Conservation (phyloP, 371 early-diverging fungal species). For the Parasitella parasitica region DNA sequence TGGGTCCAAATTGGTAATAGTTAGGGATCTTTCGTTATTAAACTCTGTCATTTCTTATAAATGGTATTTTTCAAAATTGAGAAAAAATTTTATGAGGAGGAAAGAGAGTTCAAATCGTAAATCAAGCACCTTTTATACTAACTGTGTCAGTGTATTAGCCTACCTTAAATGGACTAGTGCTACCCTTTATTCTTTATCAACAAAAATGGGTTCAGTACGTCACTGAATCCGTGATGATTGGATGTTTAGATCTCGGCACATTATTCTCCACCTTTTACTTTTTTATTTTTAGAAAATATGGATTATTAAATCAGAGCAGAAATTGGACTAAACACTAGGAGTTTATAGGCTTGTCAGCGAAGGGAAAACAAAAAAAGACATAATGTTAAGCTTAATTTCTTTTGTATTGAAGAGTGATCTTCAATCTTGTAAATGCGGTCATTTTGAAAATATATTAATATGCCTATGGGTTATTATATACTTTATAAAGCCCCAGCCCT, state of each 20-base stretch:
- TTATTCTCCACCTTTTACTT: not conserved
- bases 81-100: not conserved
- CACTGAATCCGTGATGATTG: not conserved
- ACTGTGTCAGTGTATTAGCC: not conserved
- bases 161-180: not conserved
- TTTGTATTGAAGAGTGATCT: no score
- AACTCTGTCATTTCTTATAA: conserved; percentile 8
- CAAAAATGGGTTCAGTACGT: not conserved
- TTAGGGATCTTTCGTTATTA: conserved; percentile 6
- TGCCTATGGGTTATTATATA: no score
- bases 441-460: no score
- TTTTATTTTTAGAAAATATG: no score
- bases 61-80: not conserved
- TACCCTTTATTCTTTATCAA: not conserved
- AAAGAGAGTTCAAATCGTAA: not conserved
- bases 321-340: no score
- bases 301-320: no score
- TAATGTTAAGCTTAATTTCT: no score
- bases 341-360: no score
- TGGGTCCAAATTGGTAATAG: conserved; percentile 12
- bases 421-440: no score
- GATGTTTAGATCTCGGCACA: not conserved
- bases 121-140: not conserved
- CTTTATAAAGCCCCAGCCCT: no score
- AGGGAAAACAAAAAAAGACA: no score